A percentile compares a stretch with the other conserved stretches of the same genome.
phyloP scores from a whole-genome alignment of 805 yeast species.

The Yarrowia divulgata region DNA sequence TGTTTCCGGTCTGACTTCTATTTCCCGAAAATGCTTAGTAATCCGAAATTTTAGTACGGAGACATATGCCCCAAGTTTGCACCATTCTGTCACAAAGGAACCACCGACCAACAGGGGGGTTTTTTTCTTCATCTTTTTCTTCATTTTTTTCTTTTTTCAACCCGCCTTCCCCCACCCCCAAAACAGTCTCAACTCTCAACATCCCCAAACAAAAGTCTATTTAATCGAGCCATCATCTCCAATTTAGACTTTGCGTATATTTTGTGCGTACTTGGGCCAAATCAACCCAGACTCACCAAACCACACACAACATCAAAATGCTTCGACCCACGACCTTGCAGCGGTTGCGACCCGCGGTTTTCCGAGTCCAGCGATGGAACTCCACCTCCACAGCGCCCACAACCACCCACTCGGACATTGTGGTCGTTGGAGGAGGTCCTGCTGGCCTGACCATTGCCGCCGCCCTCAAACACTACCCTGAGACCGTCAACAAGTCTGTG shows the following conservation, averaged over 20 bases:
- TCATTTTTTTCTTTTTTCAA: too few relatives aligned
- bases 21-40: too few relatives aligned
- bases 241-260: not conserved
- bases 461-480: conserved; percentile 71
- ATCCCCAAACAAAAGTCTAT: not conserved
- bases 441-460: conserved; percentile 91
- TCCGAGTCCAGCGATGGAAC: conserved; percentile 14
- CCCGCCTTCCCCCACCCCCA: not conserved
- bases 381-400: conserved; percentile 3
- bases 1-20: too few relatives aligned
- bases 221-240: conserved; percentile 1
- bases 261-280: not conserved
- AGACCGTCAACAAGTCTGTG: conserved; percentile 65
- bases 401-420: conserved; percentile 61
- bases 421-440: conserved; percentile 96
- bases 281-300: not conserved
- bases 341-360: not conserved
- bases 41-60: too few relatives aligned
- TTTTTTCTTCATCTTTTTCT: too few relatives aligned
- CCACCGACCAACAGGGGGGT: too few relatives aligned
- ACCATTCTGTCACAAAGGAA: too few relatives aligned
- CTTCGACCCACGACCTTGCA: conserved; percentile 5
- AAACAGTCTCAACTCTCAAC: not conserved
- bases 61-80: too few relatives aligned
- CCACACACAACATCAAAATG: not conserved